Evolutionary conservation across 2,329 filamentous ascomycete species (phyloP).

Genomic region (Fusarium clavum): DNA sequence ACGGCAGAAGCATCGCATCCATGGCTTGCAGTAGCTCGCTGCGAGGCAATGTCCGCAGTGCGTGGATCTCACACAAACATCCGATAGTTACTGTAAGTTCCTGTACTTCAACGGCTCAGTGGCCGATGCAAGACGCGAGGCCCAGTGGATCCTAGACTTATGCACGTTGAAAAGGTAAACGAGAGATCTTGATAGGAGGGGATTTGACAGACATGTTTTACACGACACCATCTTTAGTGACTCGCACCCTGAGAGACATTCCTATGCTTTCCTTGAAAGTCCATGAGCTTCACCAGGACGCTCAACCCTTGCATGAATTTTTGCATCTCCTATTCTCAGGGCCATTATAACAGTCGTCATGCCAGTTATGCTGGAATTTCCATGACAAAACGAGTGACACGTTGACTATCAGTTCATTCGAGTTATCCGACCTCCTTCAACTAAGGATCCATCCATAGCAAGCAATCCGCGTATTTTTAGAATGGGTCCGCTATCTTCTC

Average conservation of each 20-base stretch:
- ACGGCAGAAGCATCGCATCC: slow-evolving; percentile 28
- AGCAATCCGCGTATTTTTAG: slow-evolving; percentile 45
- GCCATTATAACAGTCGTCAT: not conserved
- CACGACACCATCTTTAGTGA: slow-evolving; percentile 36
- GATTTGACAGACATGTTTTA: slow-evolving; percentile 27
- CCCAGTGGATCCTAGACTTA: slow-evolving; percentile 32
- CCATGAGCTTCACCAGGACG: slow-evolving; percentile 10
- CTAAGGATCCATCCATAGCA: slow-evolving; percentile 2
- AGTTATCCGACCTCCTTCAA: slow-evolving; percentile 27
- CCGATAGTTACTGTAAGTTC: slow-evolving; percentile 36
- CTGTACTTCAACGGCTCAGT: slow-evolving; percentile 10
- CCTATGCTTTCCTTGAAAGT: slow-evolving; percentile 32
- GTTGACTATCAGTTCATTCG: not conserved
- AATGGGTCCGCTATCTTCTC: slow-evolving; percentile 33
- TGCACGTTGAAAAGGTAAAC: slow-evolving; percentile 41
- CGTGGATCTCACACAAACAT: slow-evolving; percentile 39
- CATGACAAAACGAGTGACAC: slow-evolving; percentile 17
- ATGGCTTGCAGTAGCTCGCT: slow-evolving; percentile 43
- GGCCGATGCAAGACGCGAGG: slow-evolving; percentile 22
- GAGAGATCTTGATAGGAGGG: slow-evolving; percentile 36
- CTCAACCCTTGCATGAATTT: slow-evolving; percentile 20
- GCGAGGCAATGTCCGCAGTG: slow-evolving; percentile 29
- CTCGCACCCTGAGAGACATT: slow-evolving; percentile 32
- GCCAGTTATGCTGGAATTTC: slow-evolving; percentile 22
- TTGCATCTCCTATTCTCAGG: not conserved